These are phyloP conservation scores for Filobasidium uniguttulatum DNA, from an alignment of 1,284 basidiomycete genomes.

Conservation along the genomic window DNA sequence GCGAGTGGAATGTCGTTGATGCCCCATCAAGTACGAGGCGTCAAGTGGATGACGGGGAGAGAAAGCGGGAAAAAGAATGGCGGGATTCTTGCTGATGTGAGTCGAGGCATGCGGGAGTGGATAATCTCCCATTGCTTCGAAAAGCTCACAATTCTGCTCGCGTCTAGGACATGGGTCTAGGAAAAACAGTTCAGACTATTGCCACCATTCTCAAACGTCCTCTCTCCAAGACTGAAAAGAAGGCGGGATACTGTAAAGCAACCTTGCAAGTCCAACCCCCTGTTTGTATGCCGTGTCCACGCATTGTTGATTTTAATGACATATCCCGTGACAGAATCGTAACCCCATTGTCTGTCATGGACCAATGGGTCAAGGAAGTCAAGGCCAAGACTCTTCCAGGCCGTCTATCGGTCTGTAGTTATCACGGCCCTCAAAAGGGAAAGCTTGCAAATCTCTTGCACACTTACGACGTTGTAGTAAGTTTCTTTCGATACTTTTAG, in stretches of 20 bases:
- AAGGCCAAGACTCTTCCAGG: slow-evolving; percentile 54
- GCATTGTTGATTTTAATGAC: slow-evolving; percentile 2
- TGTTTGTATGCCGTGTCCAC: neutral
- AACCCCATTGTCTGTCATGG: slow-evolving; percentile 68
- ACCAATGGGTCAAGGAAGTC: slow-evolving; percentile 83
- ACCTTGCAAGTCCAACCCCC: slow-evolving; percentile 61
- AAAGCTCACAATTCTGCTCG: neutral
- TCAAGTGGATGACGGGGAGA: slow-evolving; percentile 74
- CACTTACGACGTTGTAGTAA: slow-evolving; percentile 56
- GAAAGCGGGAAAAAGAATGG: slow-evolving; percentile 66
- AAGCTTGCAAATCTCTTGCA: slow-evolving; percentile 48
- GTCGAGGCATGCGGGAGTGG: slow-evolving; percentile 42
- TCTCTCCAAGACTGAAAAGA: slow-evolving; percentile 52
- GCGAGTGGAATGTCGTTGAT: slow-evolving; percentile 53
- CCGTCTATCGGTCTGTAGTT: slow-evolving; percentile 56
- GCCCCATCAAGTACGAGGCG: slow-evolving; percentile 70
- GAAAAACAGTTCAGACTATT: slow-evolving; percentile 86
- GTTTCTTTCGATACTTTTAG: slow-evolving; percentile 3
- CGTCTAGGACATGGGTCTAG: slow-evolving; percentile 40
- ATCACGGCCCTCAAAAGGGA: slow-evolving; percentile 63
- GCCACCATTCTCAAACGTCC: slow-evolving; percentile 65
- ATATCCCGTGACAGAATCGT: slow-evolving; percentile 46
- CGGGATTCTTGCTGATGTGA: slow-evolving; percentile 85
- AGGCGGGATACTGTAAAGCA: slow-evolving; percentile 49
- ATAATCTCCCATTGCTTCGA: neutral